Evolutionary conservation across 768 basidiomycete genomes (phyloP).

Genomic region (Trametes villosa): DNA sequence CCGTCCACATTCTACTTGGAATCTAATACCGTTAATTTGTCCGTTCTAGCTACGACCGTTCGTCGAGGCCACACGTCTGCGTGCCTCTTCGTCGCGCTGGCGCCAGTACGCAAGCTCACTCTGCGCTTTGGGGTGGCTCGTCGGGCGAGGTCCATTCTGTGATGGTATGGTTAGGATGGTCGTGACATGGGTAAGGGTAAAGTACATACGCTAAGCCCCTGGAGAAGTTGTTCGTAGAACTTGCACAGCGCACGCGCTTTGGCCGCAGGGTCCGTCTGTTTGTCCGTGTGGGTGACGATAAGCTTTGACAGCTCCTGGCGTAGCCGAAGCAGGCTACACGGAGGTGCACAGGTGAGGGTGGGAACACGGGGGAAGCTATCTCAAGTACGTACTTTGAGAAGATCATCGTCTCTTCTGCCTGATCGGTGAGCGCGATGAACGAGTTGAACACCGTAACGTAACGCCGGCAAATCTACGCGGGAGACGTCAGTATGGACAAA

Average conservation of each 20-base stretch:
- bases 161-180: not conserved
- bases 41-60: conserved; percentile 11
- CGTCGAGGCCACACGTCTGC: conserved; percentile 39
- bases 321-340: conserved; percentile 73
- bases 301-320: conserved; percentile 83
- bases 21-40: conserved; percentile 1
- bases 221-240: conserved; percentile 77
- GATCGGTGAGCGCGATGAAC: conserved; percentile 77
- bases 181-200: not conserved
- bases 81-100: conserved; percentile 80
- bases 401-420: conserved; percentile 94
- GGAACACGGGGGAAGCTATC: not conserved
- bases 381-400: conserved; percentile 76
- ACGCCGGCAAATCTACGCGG: conserved; percentile 65
- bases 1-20: not conserved
- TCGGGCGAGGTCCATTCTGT: conserved; percentile 69
- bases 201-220: conserved; percentile 70
- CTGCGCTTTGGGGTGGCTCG: conserved; percentile 84
- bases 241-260: conserved; percentile 71
- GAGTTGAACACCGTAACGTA: conserved; percentile 85
- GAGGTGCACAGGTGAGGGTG: not conserved
- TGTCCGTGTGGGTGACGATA: conserved; percentile 71
- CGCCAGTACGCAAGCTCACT: conserved; percentile 88
- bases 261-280: conserved; percentile 60
- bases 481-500: not conserved